Evolutionary conservation across 768 basidiomycete genomes (phyloP), one percentile per base, ranked within the genome.

Genomic region (Boletus pseudopeckii): DNA sequence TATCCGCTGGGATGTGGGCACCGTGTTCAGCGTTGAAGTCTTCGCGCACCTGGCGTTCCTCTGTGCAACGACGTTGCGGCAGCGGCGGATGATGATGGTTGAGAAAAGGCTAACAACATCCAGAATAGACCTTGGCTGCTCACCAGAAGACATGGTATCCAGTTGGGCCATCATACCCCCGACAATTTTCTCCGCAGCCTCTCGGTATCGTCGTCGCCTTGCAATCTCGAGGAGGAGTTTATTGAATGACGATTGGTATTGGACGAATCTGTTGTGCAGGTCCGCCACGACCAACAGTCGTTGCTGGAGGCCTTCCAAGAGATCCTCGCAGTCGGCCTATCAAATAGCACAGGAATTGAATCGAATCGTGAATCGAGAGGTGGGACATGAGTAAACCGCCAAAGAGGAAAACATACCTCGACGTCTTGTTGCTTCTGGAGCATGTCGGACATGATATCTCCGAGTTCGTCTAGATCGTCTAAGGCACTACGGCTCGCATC

Each of bases 381-480:
- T 7, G 48, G 20, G 33, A 22, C 42, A 34, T 28, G 32, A 30
- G 17, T 18, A 36, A 17, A 28, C 20, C 4, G 26, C 15, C 17
- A 39, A 28, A 5, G 39, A 38, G 15, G 24, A 50, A 45, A 34
- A 55, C 71, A 17, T 45, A 88, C 88, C 78, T 92, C 87, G 7
- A 89, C 80, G 7, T 71, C 69, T 49, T 87, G 80, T 64, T 91
- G 88, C 14, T 77, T 80, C 40, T 79, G 76, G 6, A 92, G 68
- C 86, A 92, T 90, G 48, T 86, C 85, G 0, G 75, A 74, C 84
- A 92, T 90, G 48, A 90, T 88, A 18, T 86, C 83, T 2, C 84
- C 90, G 4, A 92, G 76, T 59, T 86, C 84, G 44, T 92, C 88
- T 18, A 92, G 75, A 60, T 88, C 81, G 46, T 83, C 77, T 28